Evolutionary conservation across 495 filamentous ascomycete genomes (phyloP).

Genomic region (Podospora sp.): DNA sequence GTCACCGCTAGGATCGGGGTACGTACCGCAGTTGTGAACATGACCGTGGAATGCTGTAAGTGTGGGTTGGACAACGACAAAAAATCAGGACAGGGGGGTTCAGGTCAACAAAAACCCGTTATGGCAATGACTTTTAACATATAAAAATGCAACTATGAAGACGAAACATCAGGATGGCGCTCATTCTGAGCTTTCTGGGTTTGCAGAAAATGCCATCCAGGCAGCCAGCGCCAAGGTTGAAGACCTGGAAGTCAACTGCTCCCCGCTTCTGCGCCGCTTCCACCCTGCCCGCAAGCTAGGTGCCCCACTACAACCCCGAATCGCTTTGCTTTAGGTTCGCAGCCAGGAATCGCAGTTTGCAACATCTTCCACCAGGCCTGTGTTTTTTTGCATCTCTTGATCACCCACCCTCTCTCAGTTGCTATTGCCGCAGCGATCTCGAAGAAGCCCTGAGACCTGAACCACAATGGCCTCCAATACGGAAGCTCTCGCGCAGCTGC

Average conservation of each 20-base stretch:
- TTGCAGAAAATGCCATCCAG: background rate
- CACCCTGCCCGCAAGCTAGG: background rate
- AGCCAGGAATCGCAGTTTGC: conserved; percentile 12
- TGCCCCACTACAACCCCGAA: conserved; percentile 6
- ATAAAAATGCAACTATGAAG: too few species aligned
- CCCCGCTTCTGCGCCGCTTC: background rate
- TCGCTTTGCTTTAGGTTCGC: background rate
- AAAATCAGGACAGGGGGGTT: too few species aligned
- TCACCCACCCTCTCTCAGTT: background rate
- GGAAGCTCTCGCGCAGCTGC: conserved; percentile 71
- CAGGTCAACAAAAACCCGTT: too few species aligned
- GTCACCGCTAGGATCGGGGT: too few species aligned
- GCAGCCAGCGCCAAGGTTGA: background rate
- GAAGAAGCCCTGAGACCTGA: conserved; percentile 8
- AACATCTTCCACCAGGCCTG: conserved; percentile 16
- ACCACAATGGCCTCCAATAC: conserved; percentile 75
- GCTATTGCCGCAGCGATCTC: conserved; percentile 8
- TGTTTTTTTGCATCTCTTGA: conserved; percentile 15
- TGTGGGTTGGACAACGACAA: too few species aligned
- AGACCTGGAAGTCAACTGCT: background rate
- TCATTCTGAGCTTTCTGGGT: background rate
- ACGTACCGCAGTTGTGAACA: too few species aligned
- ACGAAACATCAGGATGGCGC: background rate
- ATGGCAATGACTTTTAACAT: too few species aligned
- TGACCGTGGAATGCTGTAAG: too few species aligned